Evolutionary conservation across 2,329 filamentous ascomycete genomes (phyloP).

Genomic region (Didymella pomorum): DNA sequence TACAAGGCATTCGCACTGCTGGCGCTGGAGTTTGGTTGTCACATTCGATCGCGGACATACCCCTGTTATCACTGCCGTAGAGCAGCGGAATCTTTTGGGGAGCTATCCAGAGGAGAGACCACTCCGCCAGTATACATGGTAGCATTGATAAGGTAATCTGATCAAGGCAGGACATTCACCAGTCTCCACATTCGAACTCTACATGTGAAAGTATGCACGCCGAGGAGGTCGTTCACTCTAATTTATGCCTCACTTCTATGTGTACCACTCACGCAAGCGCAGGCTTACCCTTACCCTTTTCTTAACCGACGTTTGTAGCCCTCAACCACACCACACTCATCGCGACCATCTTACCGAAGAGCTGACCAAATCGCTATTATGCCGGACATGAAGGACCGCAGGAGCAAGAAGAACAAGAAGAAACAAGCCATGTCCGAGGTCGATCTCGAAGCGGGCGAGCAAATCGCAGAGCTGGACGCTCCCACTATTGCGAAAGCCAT

Average conservation of each 20-base stretch:
- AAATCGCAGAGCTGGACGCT: background rate
- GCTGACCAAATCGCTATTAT: background rate
- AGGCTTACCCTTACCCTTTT: background rate
- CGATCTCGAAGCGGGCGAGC: background rate
- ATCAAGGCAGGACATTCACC: background rate
- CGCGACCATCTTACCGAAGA: background rate
- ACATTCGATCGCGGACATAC: background rate
- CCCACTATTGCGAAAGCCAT: background rate
- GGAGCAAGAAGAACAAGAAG: background rate
- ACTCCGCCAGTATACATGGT: no score
- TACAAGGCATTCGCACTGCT: background rate
- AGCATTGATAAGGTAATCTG: no score
- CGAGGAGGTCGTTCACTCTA: background rate
- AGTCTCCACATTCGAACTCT: background rate
- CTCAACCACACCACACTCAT: background rate
- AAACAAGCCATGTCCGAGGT: background rate
- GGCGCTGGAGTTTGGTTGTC: background rate
- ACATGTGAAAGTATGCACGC: background rate
- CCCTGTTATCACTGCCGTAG: background rate
- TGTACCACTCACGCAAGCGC: background rate
- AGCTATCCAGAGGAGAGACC: no score
- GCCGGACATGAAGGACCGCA: background rate
- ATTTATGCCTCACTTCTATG: background rate
- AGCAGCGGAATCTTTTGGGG: background rate
- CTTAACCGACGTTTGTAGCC: background rate